Evolutionary conservation across 106 monocot species (phyloP).

Genomic region (Dendrobium nobile): DNA sequence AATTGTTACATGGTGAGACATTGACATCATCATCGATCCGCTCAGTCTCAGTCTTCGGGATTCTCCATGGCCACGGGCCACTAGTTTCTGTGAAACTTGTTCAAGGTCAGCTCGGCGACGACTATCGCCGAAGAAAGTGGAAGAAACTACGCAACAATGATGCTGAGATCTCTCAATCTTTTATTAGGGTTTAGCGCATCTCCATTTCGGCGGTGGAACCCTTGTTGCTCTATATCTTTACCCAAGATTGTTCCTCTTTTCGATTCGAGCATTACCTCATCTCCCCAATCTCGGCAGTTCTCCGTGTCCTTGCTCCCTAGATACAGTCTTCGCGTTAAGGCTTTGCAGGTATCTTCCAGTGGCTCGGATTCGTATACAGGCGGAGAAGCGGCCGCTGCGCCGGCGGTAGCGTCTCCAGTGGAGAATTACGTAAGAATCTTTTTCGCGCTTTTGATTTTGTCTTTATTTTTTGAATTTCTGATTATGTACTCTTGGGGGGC

Average conservation of each 20-base stretch:
- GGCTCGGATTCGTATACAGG: constrained; percentile 24
- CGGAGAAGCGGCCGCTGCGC: constrained; percentile 9
- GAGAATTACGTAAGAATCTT: constrained; percentile 15
- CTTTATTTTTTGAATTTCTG: neutral
- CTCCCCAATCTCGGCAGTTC: constrained; percentile 2
- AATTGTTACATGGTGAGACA: too few relatives aligned
- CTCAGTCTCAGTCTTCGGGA: too few relatives aligned
- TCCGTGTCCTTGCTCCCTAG: neutral
- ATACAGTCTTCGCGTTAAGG: constrained; percentile 8
- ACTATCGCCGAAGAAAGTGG: too few relatives aligned
- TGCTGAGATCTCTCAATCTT: constrained; percentile 44
- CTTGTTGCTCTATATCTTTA: neutral
- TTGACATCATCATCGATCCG: too few relatives aligned
- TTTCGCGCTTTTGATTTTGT: neutral
- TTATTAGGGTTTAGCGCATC: constrained; percentile 20
- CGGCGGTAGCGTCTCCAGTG: constrained; percentile 12
- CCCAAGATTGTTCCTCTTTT: constrained; percentile 7
- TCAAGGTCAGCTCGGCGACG: too few relatives aligned
- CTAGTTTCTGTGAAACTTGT: too few relatives aligned
- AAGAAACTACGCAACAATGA: constrained; percentile 2
- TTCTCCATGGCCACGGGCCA: too few relatives aligned
- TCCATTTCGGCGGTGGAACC: constrained; percentile 23
- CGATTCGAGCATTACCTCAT: neutral
- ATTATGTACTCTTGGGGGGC: neutral
- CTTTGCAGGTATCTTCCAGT: constrained; percentile 35